These are phyloP conservation scores for Strigomonas galati DNA, from an alignment of 208 protist species.

Conservation along the genomic window DNA sequence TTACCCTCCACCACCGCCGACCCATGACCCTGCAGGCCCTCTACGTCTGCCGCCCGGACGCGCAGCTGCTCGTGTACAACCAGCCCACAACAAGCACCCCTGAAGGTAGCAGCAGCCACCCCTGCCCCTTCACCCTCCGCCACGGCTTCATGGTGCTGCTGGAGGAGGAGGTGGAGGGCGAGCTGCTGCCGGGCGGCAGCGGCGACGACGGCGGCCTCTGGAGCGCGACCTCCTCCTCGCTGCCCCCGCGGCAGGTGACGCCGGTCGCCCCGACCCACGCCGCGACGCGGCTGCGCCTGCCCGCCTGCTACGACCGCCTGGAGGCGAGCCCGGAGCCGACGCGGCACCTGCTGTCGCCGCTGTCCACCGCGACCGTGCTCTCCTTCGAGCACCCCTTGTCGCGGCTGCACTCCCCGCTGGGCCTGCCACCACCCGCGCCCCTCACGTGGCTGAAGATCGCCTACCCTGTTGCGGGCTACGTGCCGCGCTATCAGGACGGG, in stretches of 20 bases:
- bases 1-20: neutral
- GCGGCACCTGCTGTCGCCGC: neutral
- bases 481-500: neutral
- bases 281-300: neutral
- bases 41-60: conserved; percentile 4
- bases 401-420: too few species aligned
- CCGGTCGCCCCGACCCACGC: too few species aligned
- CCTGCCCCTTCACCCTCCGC: neutral
- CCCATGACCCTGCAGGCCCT: neutral
- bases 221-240: neutral
- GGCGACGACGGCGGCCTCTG: neutral
- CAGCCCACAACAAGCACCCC: neutral
- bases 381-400: neutral
- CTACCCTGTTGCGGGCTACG: conserved; percentile 1
- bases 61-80: neutral
- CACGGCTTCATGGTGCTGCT: conserved; percentile 5
- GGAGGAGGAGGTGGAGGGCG: conserved; percentile 11
- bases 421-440: neutral
- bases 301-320: neutral
- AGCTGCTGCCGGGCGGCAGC: neutral
- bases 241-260: neutral
- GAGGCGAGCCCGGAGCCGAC: neutral
- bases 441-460: neutral
- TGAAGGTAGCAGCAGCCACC: too few species aligned
- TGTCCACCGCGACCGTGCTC: neutral